These are phyloP conservation scores for Nadsonia starkeyi-henricii DNA, from an alignment of 1,139 yeast species.

Conservation along the genomic window DNA sequence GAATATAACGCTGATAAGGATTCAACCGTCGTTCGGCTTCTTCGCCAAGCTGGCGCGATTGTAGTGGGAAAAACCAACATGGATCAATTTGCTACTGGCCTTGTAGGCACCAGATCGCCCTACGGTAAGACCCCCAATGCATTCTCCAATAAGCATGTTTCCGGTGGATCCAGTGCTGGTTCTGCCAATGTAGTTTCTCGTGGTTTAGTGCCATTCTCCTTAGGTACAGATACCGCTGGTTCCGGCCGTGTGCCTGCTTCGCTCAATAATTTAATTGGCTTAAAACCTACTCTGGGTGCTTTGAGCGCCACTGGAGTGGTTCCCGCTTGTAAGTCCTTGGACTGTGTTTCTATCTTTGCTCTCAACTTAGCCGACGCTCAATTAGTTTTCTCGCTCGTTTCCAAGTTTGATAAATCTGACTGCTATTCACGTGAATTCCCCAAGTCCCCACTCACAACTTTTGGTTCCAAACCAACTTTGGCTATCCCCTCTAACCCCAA, in stretches of 20 bases:
- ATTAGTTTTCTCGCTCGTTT: slow-evolving; percentile 51
- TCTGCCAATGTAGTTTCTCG: slow-evolving; percentile 80
- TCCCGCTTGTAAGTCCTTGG: slow-evolving; percentile 94
- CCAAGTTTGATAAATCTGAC: slow-evolving; percentile 61
- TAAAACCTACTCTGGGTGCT: slow-evolving; percentile 83
- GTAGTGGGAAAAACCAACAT: slow-evolving; percentile 84
- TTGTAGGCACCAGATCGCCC: slow-evolving; percentile 90
- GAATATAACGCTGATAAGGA: slow-evolving; percentile 54
- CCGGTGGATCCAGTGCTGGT: slow-evolving; percentile 96
- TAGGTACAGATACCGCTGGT: slow-evolving; percentile 98
- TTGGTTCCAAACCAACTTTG: slow-evolving; percentile 44
- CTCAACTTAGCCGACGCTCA: slow-evolving; percentile 74
- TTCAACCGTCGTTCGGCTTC: slow-evolving; percentile 54
- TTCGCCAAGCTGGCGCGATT: slow-evolving; percentile 79
- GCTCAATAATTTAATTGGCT: slow-evolving; percentile 75
- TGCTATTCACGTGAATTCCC: slow-evolving; percentile 74
- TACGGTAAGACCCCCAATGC: slow-evolving; percentile 79
- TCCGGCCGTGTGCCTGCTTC: slow-evolving; percentile 98
- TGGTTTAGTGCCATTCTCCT: slow-evolving; percentile 74
- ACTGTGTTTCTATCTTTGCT: slow-evolving; percentile 79
- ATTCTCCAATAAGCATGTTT: slow-evolving; percentile 59
- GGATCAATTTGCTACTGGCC: slow-evolving; percentile 94
- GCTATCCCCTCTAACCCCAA: slow-evolving; percentile 61
- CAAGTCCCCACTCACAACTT: slow-evolving; percentile 43
- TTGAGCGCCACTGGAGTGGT: slow-evolving; percentile 81